phyloP scores from a whole-genome alignment of 1,139 yeast species.

The Kodamaea alishanica region DNA sequence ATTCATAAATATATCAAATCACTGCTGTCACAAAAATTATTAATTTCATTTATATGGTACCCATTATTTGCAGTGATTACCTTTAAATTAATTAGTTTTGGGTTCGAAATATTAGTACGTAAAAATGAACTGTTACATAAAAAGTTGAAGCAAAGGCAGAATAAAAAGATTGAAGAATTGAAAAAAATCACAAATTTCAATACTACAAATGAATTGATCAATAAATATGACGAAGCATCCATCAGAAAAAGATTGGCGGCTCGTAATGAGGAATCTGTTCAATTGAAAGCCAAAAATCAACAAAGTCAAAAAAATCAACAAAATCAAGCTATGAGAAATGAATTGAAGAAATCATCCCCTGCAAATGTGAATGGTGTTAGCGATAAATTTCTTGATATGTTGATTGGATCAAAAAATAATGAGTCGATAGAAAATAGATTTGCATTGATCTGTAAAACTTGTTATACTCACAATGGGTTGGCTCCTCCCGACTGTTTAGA shows the following conservation, averaged over 20 bases:
- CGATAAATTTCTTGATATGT: constrained; percentile 47
- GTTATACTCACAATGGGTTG: constrained; percentile 72
- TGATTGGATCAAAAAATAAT: constrained; percentile 70
- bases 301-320: constrained; percentile 1
- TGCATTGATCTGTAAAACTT: constrained; percentile 68
- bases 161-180: constrained; percentile 64
- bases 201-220: constrained; percentile 68
- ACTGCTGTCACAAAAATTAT: constrained; percentile 20
- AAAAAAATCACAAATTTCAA: constrained; percentile 77
- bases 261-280: constrained; percentile 46
- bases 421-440: constrained; percentile 59
- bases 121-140: constrained; percentile 14
- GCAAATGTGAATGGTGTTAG: constrained; percentile 12
- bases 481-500: constrained; percentile 66
- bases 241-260: constrained; percentile 69
- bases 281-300: neutral
- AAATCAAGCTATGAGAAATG: constrained; percentile 2
- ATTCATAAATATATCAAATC: constrained; percentile 24
- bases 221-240: constrained; percentile 48
- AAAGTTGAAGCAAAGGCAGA: constrained; percentile 48
- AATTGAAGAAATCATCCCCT: constrained; percentile 21
- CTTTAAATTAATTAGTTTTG: constrained; percentile 18
- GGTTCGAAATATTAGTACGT: constrained; percentile 27
- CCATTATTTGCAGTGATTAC: constrained; percentile 29
- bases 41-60: constrained; percentile 16